Base-by-base conservation (phyloP, 2,329 filamentous ascomycete genomes). In the Lomentospora prolificans region DNA sequence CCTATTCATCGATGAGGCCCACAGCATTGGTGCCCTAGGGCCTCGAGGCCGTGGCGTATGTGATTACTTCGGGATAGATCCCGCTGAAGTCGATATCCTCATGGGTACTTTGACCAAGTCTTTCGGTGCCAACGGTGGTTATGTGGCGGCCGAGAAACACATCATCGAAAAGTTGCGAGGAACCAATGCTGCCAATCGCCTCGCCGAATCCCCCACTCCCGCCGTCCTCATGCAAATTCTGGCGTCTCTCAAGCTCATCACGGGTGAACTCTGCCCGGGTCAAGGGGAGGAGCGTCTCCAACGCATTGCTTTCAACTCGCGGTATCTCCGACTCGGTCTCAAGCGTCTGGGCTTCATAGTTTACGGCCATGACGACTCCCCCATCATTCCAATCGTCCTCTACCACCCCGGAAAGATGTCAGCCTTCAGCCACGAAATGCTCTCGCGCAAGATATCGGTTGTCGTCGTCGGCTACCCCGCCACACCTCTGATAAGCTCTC, bases 371-470 rank as follows among this genome's bases (percentile, higher is more conserved):
- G 94, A 99, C 67, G 94, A 99, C 73, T 96, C 91, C 4, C 94
- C 94, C 57, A 97, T 99, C 64, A 90, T 99, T 63, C 94, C 94
- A 55, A 72, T 99, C 62, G 81, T 96, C 66, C 84, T 99, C 27
- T 99, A 96, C 78, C 90, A 97, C 73, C 94, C 94, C n/a, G 94
- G 89, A 64, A 99, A 99, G 75, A 96, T 99, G 79, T 89, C 92
- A 3, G 92, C 94, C 58, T 99, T 99, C 72, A 96, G 90, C 52
- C 94, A 96, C 68, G 94, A 97, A 71, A 97, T 99, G 94, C 82
- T 97, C 58, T 89, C 89, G 74, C 89, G 94, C 66, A 97, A 96
- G 72, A 97, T 99, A 63, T 94, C 92, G 0, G 89, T 97, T 53
- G 94, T 99, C 39, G 89, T 99, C 50, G 94, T 99, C 59, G 94